Evolutionary conservation across 345 rosid species (phyloP), one percentile per base, ranked within the genome.

Genomic region (Ceriops decandra): DNA sequence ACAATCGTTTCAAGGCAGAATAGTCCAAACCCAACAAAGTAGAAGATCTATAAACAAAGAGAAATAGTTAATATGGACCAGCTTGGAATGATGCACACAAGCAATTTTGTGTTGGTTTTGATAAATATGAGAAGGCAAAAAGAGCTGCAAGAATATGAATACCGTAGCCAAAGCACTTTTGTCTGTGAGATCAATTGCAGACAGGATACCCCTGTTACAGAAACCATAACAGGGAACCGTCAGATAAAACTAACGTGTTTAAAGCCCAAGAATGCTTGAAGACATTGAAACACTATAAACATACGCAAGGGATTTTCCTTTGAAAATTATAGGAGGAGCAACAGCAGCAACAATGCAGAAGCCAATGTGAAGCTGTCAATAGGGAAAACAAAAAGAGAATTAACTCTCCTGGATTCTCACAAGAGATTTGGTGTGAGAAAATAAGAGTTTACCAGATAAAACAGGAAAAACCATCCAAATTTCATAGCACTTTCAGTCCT

Each of bases 321-420:
- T 72, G 76, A 77, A 77, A 64, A 72, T 4, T 17, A 72, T 72
- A 22, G 80, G 80, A 64, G 80, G 80, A 68, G 80, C 80, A 32
- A 72, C 73, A n/a, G 80, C 80, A 5, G 80, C 80, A 21, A 77
- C 11, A 35, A 77, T 72, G 64, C 80, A 77, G 76, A 77, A 77
- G 62, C 73, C 76, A 46, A 77, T 68, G 35, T 77, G 80, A 68
- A 77, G 20, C 80, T 77, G 76, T 26, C 16, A 11, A 35, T 7
- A 27, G 57, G 38, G 32, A 36, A 54, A 19, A 62, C 17, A 7
- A 58, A 33, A 21, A 42, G 28, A 31, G 33, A 62, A 47, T 57
- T 22, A 32, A 20, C 20, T 38, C 60, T n/a, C 20, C 4, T 28
- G 17, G 28, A 47, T 52, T 71, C 19, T 63, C 52, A 62, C 5